phyloP scores from a whole-genome alignment of 805 yeast genomes.

The Scheffersomyces coipomensis region DNA sequence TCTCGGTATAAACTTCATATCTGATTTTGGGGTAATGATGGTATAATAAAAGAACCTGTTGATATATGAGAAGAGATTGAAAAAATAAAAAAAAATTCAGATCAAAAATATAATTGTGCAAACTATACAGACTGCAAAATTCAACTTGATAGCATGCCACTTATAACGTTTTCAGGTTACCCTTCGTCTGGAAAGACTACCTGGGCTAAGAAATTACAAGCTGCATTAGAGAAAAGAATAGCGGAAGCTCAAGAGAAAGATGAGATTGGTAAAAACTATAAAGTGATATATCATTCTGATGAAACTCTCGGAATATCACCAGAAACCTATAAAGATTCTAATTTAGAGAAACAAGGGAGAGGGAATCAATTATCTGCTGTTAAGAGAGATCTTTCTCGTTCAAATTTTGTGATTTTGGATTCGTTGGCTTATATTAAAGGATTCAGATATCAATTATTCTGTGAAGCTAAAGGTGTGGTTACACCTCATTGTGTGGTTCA shows the following conservation, averaged over 20 bases:
- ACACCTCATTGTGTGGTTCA: conserved; percentile 85
- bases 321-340: conserved; percentile 66
- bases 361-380: conserved; percentile 88
- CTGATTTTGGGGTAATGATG: not conserved
- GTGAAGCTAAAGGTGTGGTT: conserved; percentile 83
- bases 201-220: conserved; percentile 58
- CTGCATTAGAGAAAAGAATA: conserved; percentile 47
- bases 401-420: conserved; percentile 79
- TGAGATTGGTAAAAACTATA: conserved; percentile 53
- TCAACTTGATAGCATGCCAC: conserved; percentile 59
- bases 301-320: conserved; percentile 73
- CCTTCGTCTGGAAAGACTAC: conserved; percentile 86
- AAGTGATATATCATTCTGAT: conserved; percentile 72
- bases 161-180: conserved; percentile 77
- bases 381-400: conserved; percentile 69
- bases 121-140: not conserved
- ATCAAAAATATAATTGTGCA: not conserved
- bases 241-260: conserved; percentile 29
- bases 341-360: conserved; percentile 75
- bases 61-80: not conserved
- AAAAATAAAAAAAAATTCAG: not conserved
- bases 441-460: conserved; percentile 87
- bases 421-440: conserved; percentile 91
- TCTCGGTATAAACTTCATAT: conserved; percentile 62
- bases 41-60: not conserved